Percentiles rank a stretch among this genome's conserved stretches.
phyloP scores from a whole-genome alignment of 2,329 filamentous ascomycete species.

The Beauveria asiatica region DNA sequence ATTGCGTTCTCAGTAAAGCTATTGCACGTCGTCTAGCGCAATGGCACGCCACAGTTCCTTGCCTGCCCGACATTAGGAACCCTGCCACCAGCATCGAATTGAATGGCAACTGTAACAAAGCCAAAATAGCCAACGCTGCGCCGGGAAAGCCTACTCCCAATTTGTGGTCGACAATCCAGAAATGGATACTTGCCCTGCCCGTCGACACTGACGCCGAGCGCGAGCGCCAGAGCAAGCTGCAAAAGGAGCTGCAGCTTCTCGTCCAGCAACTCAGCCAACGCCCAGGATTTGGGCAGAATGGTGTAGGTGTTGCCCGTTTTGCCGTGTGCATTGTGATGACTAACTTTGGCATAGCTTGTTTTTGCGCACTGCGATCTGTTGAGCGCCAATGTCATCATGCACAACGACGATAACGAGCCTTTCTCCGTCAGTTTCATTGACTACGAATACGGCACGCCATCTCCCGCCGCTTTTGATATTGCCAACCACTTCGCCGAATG shows the following conservation, averaged over 20 bases:
- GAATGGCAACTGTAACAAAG: slow-evolving; percentile 25
- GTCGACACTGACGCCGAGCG: slow-evolving; percentile 60
- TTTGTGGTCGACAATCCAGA: slow-evolving; percentile 91
- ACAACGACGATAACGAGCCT: slow-evolving; percentile 33
- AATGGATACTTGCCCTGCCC: slow-evolving; percentile 86
- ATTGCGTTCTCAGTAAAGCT: slow-evolving; percentile 67
- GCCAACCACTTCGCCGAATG: slow-evolving; percentile 98
- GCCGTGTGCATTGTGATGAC: neutral
- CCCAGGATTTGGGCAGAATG: slow-evolving; percentile 65
- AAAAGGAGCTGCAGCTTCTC: slow-evolving; percentile 65
- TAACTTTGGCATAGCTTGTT: slow-evolving; percentile 50
- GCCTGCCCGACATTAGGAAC: slow-evolving; percentile 32
- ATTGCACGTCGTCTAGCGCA: slow-evolving; percentile 79
- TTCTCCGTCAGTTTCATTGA: slow-evolving; percentile 75
- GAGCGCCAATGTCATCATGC: slow-evolving; percentile 91
- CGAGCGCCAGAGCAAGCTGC: slow-evolving; percentile 57
- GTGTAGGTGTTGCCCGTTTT: slow-evolving; percentile 41
- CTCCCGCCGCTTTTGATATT: slow-evolving; percentile 90
- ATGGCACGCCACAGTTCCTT: slow-evolving; percentile 76
- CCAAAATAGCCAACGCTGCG: slow-evolving; percentile 41
- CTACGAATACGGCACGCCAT: slow-evolving; percentile 95
- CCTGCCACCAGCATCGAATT: slow-evolving; percentile 19
- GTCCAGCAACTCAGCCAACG: slow-evolving; percentile 65
- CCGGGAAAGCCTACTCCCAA: slow-evolving; percentile 71
- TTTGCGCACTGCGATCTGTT: slow-evolving; percentile 94